Percentiles rank a stretch among this genome's conserved stretches.
Evolutionary conservation across 106 monocot species (phyloP).

Genomic region (Alisma plantagoaquatica): DNA sequence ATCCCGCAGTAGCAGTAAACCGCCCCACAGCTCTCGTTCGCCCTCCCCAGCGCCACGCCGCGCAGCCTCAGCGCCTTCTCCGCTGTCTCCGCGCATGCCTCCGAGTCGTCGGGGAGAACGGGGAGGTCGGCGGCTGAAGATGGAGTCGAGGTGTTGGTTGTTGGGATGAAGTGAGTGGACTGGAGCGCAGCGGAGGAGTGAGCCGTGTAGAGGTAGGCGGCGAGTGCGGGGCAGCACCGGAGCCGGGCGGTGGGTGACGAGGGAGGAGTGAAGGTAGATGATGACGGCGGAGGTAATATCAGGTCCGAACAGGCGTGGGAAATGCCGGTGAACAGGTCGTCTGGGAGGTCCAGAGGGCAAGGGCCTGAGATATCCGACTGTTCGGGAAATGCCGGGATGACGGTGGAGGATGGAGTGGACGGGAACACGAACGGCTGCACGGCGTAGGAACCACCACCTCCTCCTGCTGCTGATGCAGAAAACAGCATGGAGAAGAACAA

Average conservation of each 20-base stretch:
- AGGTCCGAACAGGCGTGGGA: slow-evolving; percentile 26
- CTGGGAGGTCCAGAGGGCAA: slow-evolving; percentile 48
- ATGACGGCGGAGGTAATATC: no score
- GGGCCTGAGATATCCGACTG: slow-evolving; percentile 37
- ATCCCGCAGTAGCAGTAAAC: slow-evolving; percentile 77
- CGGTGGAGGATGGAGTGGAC: slow-evolving; percentile 18
- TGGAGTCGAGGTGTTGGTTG: slow-evolving; percentile 3
- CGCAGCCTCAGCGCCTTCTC: slow-evolving; percentile 40
- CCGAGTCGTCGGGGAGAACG: slow-evolving; percentile 67
- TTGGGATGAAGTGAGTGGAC: no score
- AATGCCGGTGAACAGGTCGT: slow-evolving; percentile 30
- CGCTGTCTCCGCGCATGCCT: slow-evolving; percentile 40
- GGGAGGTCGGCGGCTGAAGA: slow-evolving; percentile 42
- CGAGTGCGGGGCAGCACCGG: slow-evolving; percentile 70
- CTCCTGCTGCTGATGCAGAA: no score
- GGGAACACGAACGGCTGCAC: slow-evolving; percentile 18
- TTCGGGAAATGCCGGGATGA: slow-evolving; percentile 91
- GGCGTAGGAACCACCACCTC: no score
- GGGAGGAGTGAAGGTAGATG: no score
- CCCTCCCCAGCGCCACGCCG: slow-evolving; percentile 33
- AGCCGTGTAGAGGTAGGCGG: slow-evolving; percentile 67
- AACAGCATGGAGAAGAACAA: no score
- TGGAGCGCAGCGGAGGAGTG: slow-evolving; percentile 45
- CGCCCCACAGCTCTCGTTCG: slow-evolving; percentile 62
- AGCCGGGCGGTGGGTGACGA: slow-evolving; percentile 11